Percentiles rank a stretch among this genome's conserved stretches.
Evolutionary conservation across 495 filamentous ascomycete genomes (phyloP).

Genomic region (Penicillium fimorum): DNA sequence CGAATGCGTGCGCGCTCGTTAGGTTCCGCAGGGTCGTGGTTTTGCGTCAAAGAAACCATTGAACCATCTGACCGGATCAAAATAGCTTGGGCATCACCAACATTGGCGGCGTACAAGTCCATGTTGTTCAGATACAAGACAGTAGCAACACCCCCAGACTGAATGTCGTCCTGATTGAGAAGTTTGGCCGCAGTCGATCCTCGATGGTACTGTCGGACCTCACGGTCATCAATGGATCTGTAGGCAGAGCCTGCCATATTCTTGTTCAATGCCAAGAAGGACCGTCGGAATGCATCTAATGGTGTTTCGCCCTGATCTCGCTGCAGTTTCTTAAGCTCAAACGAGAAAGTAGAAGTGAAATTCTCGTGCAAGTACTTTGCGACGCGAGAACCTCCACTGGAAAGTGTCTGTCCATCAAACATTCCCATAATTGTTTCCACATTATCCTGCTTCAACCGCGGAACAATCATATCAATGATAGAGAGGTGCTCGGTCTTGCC

Average conservation of each 20-base stretch:
- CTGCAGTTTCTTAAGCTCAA: slow-evolving; percentile 68
- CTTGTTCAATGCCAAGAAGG: slow-evolving; percentile 90
- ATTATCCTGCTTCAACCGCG: slow-evolving; percentile 86
- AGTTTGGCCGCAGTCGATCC: slow-evolving; percentile 67
- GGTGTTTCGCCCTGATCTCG: slow-evolving; percentile 61
- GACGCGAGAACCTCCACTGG: slow-evolving; percentile 86
- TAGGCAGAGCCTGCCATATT: slow-evolving; percentile 86
- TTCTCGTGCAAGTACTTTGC: slow-evolving; percentile 96
- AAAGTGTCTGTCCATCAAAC: slow-evolving; percentile 88
- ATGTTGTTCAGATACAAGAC: slow-evolving; percentile 84
- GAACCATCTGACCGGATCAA: slow-evolving; percentile 84
- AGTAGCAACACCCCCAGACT: slow-evolving; percentile 87
- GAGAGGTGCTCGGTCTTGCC: slow-evolving; percentile 92
- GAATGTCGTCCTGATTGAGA: slow-evolving; percentile 81
- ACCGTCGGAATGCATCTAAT: slow-evolving; percentile 75
- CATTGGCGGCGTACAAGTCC: slow-evolving; percentile 91
- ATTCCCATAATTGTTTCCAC: slow-evolving; percentile 87
- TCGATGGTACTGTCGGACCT: slow-evolving; percentile 61
- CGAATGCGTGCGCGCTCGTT: slow-evolving; percentile 85
- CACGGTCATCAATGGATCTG: slow-evolving; percentile 70
- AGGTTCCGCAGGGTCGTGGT: slow-evolving; percentile 86
- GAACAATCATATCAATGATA: slow-evolving; percentile 96
- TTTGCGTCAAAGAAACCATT: slow-evolving; percentile 75
- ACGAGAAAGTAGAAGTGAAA: slow-evolving; percentile 76
- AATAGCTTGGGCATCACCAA: slow-evolving; percentile 92